Base-by-base conservation (phyloP, 1,139 yeast species). In the Yamadazyma songkhlaensis region DNA sequence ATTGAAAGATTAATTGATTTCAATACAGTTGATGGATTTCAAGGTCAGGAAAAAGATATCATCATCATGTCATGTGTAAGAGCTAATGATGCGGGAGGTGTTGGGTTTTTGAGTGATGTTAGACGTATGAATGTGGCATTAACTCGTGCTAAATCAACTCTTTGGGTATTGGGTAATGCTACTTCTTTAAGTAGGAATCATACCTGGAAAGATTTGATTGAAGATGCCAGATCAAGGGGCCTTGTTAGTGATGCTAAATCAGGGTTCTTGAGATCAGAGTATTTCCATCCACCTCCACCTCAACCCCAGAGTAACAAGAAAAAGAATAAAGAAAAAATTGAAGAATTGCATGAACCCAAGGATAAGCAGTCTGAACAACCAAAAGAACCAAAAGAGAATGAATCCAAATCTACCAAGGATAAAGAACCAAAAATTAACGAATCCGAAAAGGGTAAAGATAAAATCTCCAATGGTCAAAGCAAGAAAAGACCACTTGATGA, bases 21-120 rank as follows among this genome's bases (percentile, higher is more conserved):
- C 64, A 89, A 90, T 53, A 89, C 99, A 0, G 92, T 92, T 40
- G 98, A 92, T 69, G 98, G 98, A 1, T 92, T 89, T 57, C 98
- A 92, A 67, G 98, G 98, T 49, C 97, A 92, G 59, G 98, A 92
- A 56, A 92, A 90, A 58, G 97, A 92, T 48, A 81, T 94, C 37
- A 87, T 92, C 45, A 79, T 92, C 32, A 81, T 92, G 72, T 89
- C 97, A 0, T 90, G 97, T 77, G 98, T 94, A 6, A 76, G 98
- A 54, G 95, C 96, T 3, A 80, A 79, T 54, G 78, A 74, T 11
- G 55, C 61, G 4, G 72, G 73, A 4, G 78, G 87, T 38, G 92
- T 90, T 45, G 97, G 97, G 21, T 90, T 90, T 60, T 75, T 90
- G 59, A 82, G 85, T 44, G 97, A 90, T 61, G 72, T 83, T 29